Evolutionary conservation across 2,329 filamentous ascomycete genomes (phyloP).

Genomic region (Davidsoniella virescens): DNA sequence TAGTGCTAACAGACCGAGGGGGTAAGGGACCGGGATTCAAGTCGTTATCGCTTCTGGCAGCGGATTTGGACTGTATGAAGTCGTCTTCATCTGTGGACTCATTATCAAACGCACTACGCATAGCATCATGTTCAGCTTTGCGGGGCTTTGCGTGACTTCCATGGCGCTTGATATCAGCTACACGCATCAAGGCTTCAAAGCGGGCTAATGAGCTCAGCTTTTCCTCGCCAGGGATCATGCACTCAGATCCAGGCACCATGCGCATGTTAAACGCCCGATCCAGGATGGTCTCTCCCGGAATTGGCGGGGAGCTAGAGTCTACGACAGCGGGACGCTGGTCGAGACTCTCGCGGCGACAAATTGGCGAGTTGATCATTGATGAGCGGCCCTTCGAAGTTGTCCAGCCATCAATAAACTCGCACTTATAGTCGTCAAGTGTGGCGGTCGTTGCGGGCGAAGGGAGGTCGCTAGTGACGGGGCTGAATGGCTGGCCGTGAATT

Average conservation of each 20-base stretch:
- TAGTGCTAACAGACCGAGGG: slow-evolving; percentile 14
- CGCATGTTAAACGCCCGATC: slow-evolving; percentile 49
- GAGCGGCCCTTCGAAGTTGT: slow-evolving; percentile 42
- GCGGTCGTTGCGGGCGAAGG: slow-evolving; percentile 38
- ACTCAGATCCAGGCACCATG: slow-evolving; percentile 44
- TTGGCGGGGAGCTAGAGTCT: slow-evolving; percentile 34
- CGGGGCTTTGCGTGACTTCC: slow-evolving; percentile 22
- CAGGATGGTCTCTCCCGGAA: slow-evolving; percentile 47
- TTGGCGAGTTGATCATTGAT: slow-evolving; percentile 40
- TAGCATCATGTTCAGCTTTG: slow-evolving; percentile 17
- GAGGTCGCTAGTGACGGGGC: slow-evolving; percentile 36
- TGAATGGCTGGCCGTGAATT: slow-evolving; percentile 7
- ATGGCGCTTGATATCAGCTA: slow-evolving; percentile 36
- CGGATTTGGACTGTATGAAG: neutral
- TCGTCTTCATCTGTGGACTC: slow-evolving; percentile 27
- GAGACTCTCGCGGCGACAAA: slow-evolving; percentile 37
- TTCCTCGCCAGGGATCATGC: slow-evolving; percentile 38
- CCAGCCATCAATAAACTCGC: slow-evolving; percentile 45
- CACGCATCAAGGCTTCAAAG: slow-evolving; percentile 50
- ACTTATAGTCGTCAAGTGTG: slow-evolving; percentile 32
- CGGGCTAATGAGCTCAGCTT: slow-evolving; percentile 48
- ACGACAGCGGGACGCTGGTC: slow-evolving; percentile 23
- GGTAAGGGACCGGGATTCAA: neutral
- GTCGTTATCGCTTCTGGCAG: neutral
- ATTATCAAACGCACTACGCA: slow-evolving; percentile 17